Conservation (phyloP, 352 stramenopile genomes). For the Phytophthora nicotianae region DNA sequence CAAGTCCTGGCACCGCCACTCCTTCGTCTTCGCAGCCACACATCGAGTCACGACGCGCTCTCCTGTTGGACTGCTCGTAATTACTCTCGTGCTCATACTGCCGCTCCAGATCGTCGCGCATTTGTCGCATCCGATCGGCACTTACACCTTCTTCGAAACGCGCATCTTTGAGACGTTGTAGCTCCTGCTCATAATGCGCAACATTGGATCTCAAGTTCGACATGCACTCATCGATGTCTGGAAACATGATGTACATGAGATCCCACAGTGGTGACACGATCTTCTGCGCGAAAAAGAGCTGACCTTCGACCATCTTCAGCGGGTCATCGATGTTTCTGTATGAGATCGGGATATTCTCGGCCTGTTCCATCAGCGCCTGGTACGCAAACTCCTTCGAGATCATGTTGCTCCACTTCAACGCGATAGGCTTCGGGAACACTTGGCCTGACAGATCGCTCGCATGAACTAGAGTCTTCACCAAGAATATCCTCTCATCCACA, state of each 20-base stretch:
- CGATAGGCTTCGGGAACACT: slow-evolving; percentile 86
- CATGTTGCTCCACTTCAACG: slow-evolving; percentile 91
- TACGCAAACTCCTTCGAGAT: slow-evolving; percentile 91
- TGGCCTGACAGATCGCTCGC: slow-evolving; percentile 87
- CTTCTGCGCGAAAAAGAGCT: slow-evolving; percentile 88
- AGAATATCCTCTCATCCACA: slow-evolving; percentile 80
- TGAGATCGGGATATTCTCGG: slow-evolving; percentile 79
- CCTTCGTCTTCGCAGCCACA: slow-evolving; percentile 64
- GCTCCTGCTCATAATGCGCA: slow-evolving; percentile 81
- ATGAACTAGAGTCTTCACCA: slow-evolving; percentile 88
- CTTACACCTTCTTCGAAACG: slow-evolving; percentile 23
- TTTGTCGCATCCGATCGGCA: slow-evolving; percentile 21
- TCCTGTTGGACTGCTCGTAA: slow-evolving; percentile 17
- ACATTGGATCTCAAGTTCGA: slow-evolving; percentile 77
- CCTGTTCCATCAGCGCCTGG: slow-evolving; percentile 84
- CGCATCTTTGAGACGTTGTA: slow-evolving; percentile 63
- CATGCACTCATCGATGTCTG: slow-evolving; percentile 66
- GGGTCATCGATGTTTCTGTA: slow-evolving; percentile 84
- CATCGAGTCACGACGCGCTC: slow-evolving; percentile 39
- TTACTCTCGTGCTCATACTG: slow-evolving; percentile 30
- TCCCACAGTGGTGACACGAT: slow-evolving; percentile 82
- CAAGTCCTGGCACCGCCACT: slow-evolving; percentile 73
- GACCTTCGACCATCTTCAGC: slow-evolving; percentile 84
- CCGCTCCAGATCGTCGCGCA: slow-evolving; percentile 31
- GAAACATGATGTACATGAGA: slow-evolving; percentile 80